Evolutionary conservation across 169 alveolate species (phyloP).

Genomic region (Eimeria acervulina): DNA sequence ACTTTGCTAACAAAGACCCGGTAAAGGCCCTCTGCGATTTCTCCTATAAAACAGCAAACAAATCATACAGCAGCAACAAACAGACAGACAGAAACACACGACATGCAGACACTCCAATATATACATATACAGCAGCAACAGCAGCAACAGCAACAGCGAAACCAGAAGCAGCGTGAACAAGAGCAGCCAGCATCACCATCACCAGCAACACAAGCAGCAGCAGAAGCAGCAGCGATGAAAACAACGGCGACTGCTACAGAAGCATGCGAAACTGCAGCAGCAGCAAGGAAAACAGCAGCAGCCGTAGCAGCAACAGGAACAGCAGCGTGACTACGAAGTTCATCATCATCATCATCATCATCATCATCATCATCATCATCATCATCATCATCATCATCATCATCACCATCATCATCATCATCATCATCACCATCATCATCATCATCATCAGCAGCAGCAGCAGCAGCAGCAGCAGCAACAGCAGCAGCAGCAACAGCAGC

Average conservation of each 20-base stretch:
- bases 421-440: not conserved
- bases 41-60: not conserved
- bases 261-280: too few species aligned
- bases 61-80: not conserved
- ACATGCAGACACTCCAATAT: too few species aligned
- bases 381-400: not conserved
- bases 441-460: not conserved
- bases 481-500: too few species aligned
- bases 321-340: not conserved
- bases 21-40: conserved; percentile 17
- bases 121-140: too few species aligned
- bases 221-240: not conserved
- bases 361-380: not conserved
- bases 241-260: too few species aligned
- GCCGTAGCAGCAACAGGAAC: not conserved
- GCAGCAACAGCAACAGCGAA: too few species aligned
- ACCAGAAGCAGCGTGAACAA: not conserved
- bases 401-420: not conserved
- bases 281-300: conserved; percentile 27
- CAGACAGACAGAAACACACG: not conserved
- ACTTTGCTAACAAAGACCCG: conserved; percentile 39
- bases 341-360: not conserved
- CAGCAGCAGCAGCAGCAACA: not conserved
- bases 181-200: too few species aligned
- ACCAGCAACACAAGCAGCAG: conserved; percentile 17